phyloP scores from a whole-genome alignment of 2,329 filamentous ascomycete genomes.

The Aspergillus aculeatus region DNA sequence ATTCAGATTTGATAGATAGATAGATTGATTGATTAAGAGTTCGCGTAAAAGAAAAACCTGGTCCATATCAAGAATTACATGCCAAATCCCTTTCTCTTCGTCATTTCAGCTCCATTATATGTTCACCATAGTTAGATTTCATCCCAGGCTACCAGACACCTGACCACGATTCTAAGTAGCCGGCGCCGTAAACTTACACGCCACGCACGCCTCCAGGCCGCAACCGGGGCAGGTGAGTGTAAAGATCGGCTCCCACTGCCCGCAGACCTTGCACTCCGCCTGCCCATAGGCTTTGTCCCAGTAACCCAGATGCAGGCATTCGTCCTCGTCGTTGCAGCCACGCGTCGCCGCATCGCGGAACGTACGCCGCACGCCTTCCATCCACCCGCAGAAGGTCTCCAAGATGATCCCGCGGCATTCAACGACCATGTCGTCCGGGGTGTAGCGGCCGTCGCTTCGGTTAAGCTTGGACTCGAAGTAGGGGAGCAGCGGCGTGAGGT shows the following conservation, averaged over 20 bases:
- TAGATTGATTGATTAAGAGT: slow-evolving; percentile 12
- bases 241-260: slow-evolving; percentile 30
- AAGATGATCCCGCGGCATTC: slow-evolving; percentile 31
- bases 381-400: slow-evolving; percentile 28
- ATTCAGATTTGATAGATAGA: slow-evolving; percentile 49
- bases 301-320: slow-evolving; percentile 27
- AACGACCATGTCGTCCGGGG: slow-evolving; percentile 20
- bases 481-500: slow-evolving; percentile 21
- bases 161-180: background rate
- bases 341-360: slow-evolving; percentile 15
- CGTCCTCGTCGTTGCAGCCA: background rate
- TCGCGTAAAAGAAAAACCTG: no score
- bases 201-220: slow-evolving; percentile 28
- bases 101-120: no score
- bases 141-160: no score
- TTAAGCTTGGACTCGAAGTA: slow-evolving; percentile 28
- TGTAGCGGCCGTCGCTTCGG: slow-evolving; percentile 23
- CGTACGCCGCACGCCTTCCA: slow-evolving; percentile 22
- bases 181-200: slow-evolving; percentile 28
- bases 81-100: no score
- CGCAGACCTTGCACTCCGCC: slow-evolving; percentile 26
- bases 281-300: slow-evolving; percentile 28
- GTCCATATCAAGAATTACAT: no score
- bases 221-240: slow-evolving; percentile 30
- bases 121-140: no score